Evolutionary conservation across 2,329 filamentous ascomycete species (phyloP).

Genomic region (Xylaria sp.): DNA sequence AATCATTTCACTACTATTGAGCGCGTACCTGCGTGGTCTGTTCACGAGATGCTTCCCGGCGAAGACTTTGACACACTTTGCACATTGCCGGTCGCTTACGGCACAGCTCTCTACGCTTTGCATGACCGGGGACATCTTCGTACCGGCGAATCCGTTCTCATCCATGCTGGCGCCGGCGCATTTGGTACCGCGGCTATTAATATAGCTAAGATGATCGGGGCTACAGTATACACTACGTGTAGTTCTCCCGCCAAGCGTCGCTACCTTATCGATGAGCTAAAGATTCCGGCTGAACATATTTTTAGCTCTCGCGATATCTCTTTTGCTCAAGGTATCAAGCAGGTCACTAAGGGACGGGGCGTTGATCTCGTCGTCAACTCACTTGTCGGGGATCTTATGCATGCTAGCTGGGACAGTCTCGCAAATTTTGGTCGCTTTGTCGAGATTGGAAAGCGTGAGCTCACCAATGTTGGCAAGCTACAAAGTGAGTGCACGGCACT

Average conservation of each 20-base stretch:
- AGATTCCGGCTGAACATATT: slow-evolving; percentile 48
- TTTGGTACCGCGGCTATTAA: slow-evolving; percentile 53
- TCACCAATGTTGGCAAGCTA: slow-evolving; percentile 50
- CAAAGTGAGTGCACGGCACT: slow-evolving; percentile 31
- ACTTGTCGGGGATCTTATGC: slow-evolving; percentile 30
- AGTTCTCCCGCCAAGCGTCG: slow-evolving; percentile 36
- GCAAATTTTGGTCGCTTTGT: slow-evolving; percentile 51
- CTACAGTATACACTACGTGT: slow-evolving; percentile 49
- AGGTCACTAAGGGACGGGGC: slow-evolving; percentile 30
- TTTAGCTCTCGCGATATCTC: slow-evolving; percentile 49
- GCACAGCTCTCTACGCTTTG: slow-evolving; percentile 50
- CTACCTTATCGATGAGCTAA: slow-evolving; percentile 44
- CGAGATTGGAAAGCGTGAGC: slow-evolving; percentile 54
- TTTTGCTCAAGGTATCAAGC: slow-evolving; percentile 46
- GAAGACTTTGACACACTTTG: slow-evolving; percentile 41
- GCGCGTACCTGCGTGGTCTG: slow-evolving; percentile 44
- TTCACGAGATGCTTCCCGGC: slow-evolving; percentile 35
- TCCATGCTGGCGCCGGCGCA: slow-evolving; percentile 52
- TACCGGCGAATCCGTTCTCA: slow-evolving; percentile 49
- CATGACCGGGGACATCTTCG: slow-evolving; percentile 45
- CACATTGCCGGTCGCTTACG: slow-evolving; percentile 45
- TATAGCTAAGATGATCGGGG: slow-evolving; percentile 48
- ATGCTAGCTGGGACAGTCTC: slow-evolving; percentile 49
- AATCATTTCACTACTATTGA: slow-evolving; percentile 44
- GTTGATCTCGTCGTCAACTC: slow-evolving; percentile 38